phyloP scores from a whole-genome alignment of 176 grass and related monocot species.

The Rhynchospora breviuscula region DNA sequence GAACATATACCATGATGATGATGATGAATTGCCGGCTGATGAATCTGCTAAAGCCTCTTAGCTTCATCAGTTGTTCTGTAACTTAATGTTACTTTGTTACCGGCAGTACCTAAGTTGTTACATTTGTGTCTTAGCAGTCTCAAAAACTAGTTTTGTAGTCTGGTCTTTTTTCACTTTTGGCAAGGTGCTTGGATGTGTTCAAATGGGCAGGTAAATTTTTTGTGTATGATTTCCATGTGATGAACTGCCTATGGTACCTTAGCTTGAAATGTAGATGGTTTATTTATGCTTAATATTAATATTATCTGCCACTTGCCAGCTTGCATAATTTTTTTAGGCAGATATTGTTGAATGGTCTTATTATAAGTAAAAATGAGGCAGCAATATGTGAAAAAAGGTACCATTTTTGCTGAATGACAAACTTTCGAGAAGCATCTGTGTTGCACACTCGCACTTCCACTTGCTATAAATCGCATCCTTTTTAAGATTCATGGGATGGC shows the following conservation, averaged over 20 bases:
- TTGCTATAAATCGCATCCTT: no score
- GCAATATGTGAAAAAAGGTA: no score
- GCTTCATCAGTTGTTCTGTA: slow-evolving; percentile 13
- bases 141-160: neutral
- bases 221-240: neutral
- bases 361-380: no score
- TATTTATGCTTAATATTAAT: neutral
- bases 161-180: neutral
- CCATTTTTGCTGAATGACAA: no score
- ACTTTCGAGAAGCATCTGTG: no score
- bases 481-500: neutral
- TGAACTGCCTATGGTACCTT: neutral
- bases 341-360: neutral
- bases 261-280: neutral
- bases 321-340: neutral
- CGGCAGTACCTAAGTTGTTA: slow-evolving; percentile 14
- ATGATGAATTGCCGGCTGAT: slow-evolving; percentile 72
- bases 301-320: neutral
- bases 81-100: slow-evolving; percentile 22
- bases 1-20: slow-evolving; percentile 97
- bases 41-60: slow-evolving; percentile 52
- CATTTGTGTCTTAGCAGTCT: slow-evolving; percentile 13
- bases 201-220: neutral
- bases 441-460: no score
- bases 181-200: neutral